Base-by-base conservation (phyloP, 83 land plant species). In the Diphasiastrum complanatum region DNA sequence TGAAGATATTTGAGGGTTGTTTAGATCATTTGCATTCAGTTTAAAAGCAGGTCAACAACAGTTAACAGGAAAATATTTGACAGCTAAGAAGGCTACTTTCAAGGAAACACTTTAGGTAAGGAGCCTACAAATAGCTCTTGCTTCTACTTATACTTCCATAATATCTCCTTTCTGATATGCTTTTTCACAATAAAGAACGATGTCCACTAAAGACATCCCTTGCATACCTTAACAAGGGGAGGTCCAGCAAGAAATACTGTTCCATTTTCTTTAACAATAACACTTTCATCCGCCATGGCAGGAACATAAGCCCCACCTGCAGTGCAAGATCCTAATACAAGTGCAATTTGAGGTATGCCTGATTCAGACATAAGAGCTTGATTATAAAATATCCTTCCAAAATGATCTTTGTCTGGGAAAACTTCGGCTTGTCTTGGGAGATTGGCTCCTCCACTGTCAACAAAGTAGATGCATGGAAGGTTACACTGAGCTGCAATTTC, bases 251-350 rank as follows among this genome's bases (percentile, higher is more conserved):
- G 84, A 72, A 95, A 95, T 60, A 95, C 89, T 51, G 99, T 95
- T 36, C 96, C 99, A 65, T 95, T 95, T 64, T 91, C 99, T 75
- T 89, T 89, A 34, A 95, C 96, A 61, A 95, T 82, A 22, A 95
- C 99, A 76, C 92, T 95, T 62, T 95, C 99, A 78, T 95, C 99
- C 35, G 99, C 99, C 99, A 95, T 95, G 33, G 99, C 99, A 61
- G 99, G 99, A 50, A 95, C 88, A 67, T 95, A 95, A 41, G 99
- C 99, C 19, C 99, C 99, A 45, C 99, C 99, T 61, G 96, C 99
- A 45, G 99, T 93, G 58, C 99, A 93, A n/a, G 96, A 88, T 34
- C 99, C 99, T 34, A 93, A 61, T 46, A 93, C 99, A 50, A 93
- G 56, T 1, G 96, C 99, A 68, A 93, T 83, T 59, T 93, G 99